Evolutionary conservation across 2,329 filamentous ascomycete species (phyloP), one percentile per base, ranked within the genome.

Genomic region (Anisogramma anomala): DNA sequence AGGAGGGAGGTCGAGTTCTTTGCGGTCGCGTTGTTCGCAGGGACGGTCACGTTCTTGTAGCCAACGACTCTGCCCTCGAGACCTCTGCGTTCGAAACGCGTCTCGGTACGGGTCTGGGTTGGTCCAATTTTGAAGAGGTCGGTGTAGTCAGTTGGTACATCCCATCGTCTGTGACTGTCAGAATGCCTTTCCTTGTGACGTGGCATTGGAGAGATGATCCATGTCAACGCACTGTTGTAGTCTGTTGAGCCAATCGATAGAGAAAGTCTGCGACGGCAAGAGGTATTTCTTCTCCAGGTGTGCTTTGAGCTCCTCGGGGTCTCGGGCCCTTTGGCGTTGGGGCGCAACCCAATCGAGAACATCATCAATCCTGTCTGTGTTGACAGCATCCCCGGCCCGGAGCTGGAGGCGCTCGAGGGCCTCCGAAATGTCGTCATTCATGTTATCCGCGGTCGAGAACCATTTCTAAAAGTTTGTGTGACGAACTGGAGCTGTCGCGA

Each of bases 1-100:
- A 84, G 67, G 30, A 95, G 69, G 4, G 87, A 94, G 0, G 88
- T 96, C 3, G 87, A 95, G 56, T 94, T 94, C 64, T 95, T 98
- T 35, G 87, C 89, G 13, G 84, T 95, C 13, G 84, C 85, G 53
- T 83, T 93, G 53, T 79, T 84, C 25, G 85, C 85, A 4, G 89
- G 86, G 7, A 96, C 79, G 1, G 91, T 95, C 37, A 96, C 84
- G 58, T 95, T 91, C 56, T 81, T 83, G 61, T 98, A 96, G 37
- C 88, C 88, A 7, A 85, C 94, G 18, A 98, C 89, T 39, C 82
- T 76, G 17, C 91, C 91, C 62, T 96, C 87, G 11, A 96, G 71
- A 5, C 91, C 91, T 61, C 94, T 86, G 41, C 91, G 75, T 33
- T 79, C 82, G 59, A 98, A 98, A 22, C 91, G 79, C 20, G 86